These are phyloP conservation scores for Drechslerella dactyloides DNA, from an alignment of 2,329 filamentous ascomycete genomes.

Conservation along the genomic window DNA sequence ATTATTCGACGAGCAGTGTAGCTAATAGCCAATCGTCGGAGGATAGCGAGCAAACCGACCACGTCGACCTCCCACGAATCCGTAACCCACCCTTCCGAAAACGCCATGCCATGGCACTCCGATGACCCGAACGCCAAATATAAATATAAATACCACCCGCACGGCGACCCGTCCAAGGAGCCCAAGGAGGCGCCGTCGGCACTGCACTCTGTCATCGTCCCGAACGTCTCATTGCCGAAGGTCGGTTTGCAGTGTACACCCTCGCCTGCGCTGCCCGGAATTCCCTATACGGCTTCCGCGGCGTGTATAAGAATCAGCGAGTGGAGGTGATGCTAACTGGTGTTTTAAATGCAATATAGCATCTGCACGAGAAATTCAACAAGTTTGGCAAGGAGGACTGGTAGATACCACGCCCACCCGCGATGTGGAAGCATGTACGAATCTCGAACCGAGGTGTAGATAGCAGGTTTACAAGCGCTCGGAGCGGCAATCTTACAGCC, in stretches of 20 bases:
- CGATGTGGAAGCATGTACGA: too few relatives aligned
- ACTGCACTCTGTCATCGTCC: constrained; percentile 91
- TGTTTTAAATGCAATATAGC: constrained; percentile 61
- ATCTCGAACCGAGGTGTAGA: too few relatives aligned
- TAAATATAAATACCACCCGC: constrained; percentile 72
- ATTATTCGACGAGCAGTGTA: not conserved
- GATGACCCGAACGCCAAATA: constrained; percentile 64
- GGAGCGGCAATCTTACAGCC: too few relatives aligned
- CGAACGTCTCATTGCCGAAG: constrained; percentile 90
- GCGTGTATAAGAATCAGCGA: not conserved
- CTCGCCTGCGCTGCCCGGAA: too few relatives aligned
- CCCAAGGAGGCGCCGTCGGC: constrained; percentile 92
- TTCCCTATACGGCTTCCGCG: not conserved
- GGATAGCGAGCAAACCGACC: constrained; percentile 80
- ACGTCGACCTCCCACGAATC: constrained; percentile 78
- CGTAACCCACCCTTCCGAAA: constrained; percentile 72
- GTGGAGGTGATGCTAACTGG: constrained; percentile 16
- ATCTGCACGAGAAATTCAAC: constrained; percentile 96
- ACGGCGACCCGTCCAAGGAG: constrained; percentile 75
- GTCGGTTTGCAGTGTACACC: constrained; percentile 62
- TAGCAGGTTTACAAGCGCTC: too few relatives aligned
- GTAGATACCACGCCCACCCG: constrained; percentile 59
- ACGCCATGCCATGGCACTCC: constrained; percentile 90
- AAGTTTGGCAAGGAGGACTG: constrained; percentile 99
- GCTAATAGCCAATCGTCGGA: constrained; percentile 26